A percentile compares a stretch with the other conserved stretches of the same genome.
phyloP scores from a whole-genome alignment of 129 eudicot species.

The Tagetes patula region DNA sequence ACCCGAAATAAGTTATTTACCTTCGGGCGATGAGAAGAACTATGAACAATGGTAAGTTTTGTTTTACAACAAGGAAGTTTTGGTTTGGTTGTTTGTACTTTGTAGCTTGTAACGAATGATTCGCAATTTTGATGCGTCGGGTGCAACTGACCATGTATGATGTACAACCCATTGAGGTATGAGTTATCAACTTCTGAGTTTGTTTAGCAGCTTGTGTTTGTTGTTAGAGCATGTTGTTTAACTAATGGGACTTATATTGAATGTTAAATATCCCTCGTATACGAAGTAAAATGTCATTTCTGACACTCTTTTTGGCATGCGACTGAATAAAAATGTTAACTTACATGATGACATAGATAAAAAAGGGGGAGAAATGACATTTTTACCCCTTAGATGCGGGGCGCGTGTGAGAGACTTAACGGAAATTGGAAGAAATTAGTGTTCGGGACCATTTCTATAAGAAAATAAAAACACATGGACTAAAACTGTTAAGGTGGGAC shows the following conservation, averaged over 20 bases:
- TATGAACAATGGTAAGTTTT: slow-evolving; percentile 18
- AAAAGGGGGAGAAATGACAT: no score
- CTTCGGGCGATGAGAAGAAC: slow-evolving; percentile 14
- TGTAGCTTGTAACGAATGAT: slow-evolving; percentile 27
- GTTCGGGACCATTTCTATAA: no score
- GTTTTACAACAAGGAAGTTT: slow-evolving; percentile 27
- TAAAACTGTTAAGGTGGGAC: no score
- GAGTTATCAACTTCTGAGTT: slow-evolving; percentile 7
- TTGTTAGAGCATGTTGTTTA: neutral
- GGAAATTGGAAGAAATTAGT: no score
- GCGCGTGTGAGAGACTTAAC: no score
- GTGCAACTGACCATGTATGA: neutral
- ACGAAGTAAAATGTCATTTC: no score
- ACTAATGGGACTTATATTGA: neutral
- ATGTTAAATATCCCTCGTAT: no score
- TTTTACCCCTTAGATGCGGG: no score
- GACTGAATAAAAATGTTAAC: no score
- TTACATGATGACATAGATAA: no score
- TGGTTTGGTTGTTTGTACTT: slow-evolving; percentile 26
- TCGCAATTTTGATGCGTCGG: neutral
- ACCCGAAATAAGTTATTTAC: slow-evolving; percentile 30
- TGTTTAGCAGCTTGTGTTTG: neutral
- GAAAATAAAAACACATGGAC: no score
- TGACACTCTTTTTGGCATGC: no score
- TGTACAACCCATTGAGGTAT: slow-evolving; percentile 9